These are phyloP conservation scores for Biscutella laevigata DNA, from an alignment of 441 rosid species.

Conservation along the genomic window DNA sequence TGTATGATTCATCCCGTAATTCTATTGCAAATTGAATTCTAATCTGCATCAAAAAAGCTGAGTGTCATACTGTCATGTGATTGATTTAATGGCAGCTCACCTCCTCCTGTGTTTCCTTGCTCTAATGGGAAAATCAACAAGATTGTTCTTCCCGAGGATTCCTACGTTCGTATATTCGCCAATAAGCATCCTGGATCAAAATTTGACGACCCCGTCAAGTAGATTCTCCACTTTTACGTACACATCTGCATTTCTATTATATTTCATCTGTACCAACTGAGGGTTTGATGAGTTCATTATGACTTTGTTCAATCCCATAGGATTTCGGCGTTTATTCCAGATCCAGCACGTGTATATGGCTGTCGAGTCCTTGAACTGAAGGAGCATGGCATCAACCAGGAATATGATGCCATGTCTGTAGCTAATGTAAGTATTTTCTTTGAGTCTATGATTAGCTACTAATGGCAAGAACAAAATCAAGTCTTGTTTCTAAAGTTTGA, in stretches of 20 bases:
- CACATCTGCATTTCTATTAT: no score
- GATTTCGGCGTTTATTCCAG: constrained; percentile 47
- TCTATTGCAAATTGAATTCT: background rate
- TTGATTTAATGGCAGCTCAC: constrained; percentile 42
- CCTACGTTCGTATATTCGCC: constrained; percentile 56
- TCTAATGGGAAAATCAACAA: constrained; percentile 49
- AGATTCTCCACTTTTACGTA: constrained; percentile 17
- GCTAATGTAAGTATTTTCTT: constrained; percentile 51
- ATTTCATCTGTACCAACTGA: background rate
- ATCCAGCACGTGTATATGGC: constrained; percentile 60
- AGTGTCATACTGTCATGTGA: no score
- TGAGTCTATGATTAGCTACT: background rate
- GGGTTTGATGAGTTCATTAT: background rate
- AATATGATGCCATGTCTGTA: constrained; percentile 61
- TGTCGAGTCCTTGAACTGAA: constrained; percentile 62
- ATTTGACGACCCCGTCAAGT: constrained; percentile 61
- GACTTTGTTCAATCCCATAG: constrained; percentile 23
- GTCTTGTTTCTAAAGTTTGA: background rate
- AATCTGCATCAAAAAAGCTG: no score
- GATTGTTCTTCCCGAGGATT: constrained; percentile 72
- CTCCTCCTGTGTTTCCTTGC: constrained; percentile 74
- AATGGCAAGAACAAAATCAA: no score
- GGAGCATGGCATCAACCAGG: constrained; percentile 57
- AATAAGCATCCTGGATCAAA: constrained; percentile 45
- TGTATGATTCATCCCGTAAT: no score